Evolutionary conservation across 1,139 yeast genomes (phyloP), one percentile per base, ranked within the genome.

Genomic region (Yamadazyma blattariae): DNA sequence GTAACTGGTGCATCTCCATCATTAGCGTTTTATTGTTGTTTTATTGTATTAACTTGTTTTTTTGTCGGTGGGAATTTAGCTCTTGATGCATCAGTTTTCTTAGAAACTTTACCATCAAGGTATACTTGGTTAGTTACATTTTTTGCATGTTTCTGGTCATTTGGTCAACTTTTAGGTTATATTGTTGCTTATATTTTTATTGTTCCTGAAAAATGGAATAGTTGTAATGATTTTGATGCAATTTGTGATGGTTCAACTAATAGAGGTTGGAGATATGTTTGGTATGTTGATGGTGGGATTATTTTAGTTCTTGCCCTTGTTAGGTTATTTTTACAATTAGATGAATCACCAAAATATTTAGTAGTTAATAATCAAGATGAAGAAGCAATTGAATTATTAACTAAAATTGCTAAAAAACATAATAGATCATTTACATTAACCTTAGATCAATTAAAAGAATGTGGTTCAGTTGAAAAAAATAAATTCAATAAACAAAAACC

Each of bases 101-200:
- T 59, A 28, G 64, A 59, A 33, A 56, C 51, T 35, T 50, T 56
- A 30, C 64, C 64, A 9, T 37, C 42, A 12, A 41, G 32, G 24
- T 37, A 43, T 29, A 37, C 42, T 18, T 44, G 32, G 35, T 42
- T 57, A 34, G 52, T 54, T 11, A 60, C 67, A 1, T 56, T 62
- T 32, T 61, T 63, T 42, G 68, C 68, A 5, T 57, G 57, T 29
- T 62, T 58, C 41, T 63, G 69, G 68, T 61, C 67, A 9, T 44
- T 63, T 25, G 68, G 68, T 21, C 67, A 61, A 39, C 54, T 60
- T 27, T 47, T 61, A 29, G 60, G 64, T 5, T 59, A 56, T 20
- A 47, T 57, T 13, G 44, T 62, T 19, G 65, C 67, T 2, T 64
- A 52, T 45, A 64, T 64, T 0, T 61, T 62, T 34, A 51, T 63